Percentiles rank a stretch among this genome's conserved stretches.
Conservation (phyloP, 2,329 filamentous ascomycete species). For the Pseudogymnoascus sp. region DNA sequence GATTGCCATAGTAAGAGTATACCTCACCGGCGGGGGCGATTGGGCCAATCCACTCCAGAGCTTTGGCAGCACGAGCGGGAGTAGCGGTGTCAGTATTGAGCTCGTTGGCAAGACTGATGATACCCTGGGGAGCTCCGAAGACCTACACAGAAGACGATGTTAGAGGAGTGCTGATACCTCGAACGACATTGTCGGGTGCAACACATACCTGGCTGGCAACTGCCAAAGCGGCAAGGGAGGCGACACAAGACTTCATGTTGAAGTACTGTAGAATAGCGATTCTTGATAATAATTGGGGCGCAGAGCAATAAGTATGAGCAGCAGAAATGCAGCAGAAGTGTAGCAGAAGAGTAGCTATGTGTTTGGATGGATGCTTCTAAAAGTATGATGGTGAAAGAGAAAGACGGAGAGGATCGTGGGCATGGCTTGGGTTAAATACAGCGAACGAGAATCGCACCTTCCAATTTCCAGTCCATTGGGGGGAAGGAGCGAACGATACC, state of each 20-base stretch:
- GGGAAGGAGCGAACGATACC: not conserved
- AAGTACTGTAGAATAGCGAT: not conserved
- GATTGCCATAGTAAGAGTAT: not conserved
- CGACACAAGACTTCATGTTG: not conserved
- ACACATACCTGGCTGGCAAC: not conserved
- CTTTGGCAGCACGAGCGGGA: not conserved
- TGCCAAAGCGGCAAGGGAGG: not conserved
- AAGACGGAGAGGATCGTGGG: not conserved
- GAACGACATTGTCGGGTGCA: not conserved
- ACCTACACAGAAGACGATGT: not conserved
- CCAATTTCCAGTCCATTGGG: not conserved
- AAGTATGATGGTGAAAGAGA: not conserved
- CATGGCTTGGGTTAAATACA: not conserved
- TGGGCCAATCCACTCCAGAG: not conserved
- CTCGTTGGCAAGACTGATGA: not conserved
- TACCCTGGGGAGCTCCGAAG: not conserved
- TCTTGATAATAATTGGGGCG: not conserved
- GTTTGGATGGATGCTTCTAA: constrained; percentile 3
- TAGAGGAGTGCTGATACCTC: not conserved
- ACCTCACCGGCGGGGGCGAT: not conserved
- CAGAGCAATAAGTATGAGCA: not conserved
- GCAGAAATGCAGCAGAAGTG: not conserved
- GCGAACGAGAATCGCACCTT: not conserved
- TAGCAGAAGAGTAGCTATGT: not conserved
- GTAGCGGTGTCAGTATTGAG: not conserved